A percentile compares a stretch with the other conserved stretches of the same genome.
These are phyloP conservation scores for Cryptococcus hybrid DNA, from an alignment of 1,284 basidiomycete genomes.

Conservation along the genomic window DNA sequence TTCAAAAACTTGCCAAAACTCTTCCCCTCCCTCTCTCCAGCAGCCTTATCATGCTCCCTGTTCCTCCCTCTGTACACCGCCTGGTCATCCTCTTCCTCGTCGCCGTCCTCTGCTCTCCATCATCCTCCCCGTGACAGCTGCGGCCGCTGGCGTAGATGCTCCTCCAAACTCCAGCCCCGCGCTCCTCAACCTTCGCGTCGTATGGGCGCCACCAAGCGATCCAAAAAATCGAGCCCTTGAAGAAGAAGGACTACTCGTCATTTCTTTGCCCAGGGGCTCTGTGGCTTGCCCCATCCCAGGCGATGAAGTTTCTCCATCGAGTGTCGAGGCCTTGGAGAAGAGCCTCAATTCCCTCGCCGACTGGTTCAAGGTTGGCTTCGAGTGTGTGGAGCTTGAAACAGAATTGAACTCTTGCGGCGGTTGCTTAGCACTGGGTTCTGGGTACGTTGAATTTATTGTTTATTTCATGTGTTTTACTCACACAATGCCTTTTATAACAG, in stretches of 20 bases:
- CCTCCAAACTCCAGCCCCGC: constrained; percentile 36
- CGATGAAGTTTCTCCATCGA: constrained; percentile 28
- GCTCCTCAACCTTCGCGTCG: constrained; percentile 37
- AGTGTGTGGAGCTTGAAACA: constrained; percentile 49
- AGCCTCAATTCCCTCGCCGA: constrained; percentile 39
- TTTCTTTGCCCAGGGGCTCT: constrained; percentile 50
- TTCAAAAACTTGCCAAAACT: not conserved
- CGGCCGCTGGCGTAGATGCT: constrained; percentile 10
- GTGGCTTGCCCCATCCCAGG: constrained; percentile 46
- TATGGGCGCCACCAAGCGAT: constrained; percentile 39
- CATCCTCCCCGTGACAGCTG: constrained; percentile 14
- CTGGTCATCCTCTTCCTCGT: constrained; percentile 29
- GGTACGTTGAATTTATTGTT: constrained; percentile 34
- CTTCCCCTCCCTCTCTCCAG: not conserved
- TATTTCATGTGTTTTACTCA: not conserved
- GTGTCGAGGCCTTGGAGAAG: constrained; percentile 24
- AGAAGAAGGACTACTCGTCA: constrained; percentile 50
- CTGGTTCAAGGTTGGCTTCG: constrained; percentile 52
- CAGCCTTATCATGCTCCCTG: not conserved
- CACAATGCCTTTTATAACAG: constrained; percentile 15
- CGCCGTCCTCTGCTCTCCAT: constrained; percentile 22
- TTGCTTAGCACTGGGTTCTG: constrained; percentile 46
- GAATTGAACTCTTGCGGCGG: constrained; percentile 51
- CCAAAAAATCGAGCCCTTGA: constrained; percentile 29
- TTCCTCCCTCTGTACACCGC: constrained; percentile 5